phyloP scores from a whole-genome alignment of 176 grass and related monocot genomes.

The Phoenix roebelenii region DNA sequence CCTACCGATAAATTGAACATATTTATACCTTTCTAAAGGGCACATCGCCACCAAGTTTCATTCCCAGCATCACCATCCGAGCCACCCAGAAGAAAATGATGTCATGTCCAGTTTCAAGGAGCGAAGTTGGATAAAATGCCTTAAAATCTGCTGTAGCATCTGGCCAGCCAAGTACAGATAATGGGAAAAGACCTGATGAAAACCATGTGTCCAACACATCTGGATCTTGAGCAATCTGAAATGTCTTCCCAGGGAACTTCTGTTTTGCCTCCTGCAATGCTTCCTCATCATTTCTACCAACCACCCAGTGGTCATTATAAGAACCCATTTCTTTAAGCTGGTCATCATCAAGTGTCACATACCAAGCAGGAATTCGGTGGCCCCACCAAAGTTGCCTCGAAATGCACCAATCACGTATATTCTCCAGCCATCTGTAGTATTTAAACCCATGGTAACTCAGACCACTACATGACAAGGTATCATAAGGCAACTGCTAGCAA shows the following conservation, averaged over 20 bases:
- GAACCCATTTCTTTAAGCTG: conserved; percentile 45
- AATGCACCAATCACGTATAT: conserved; percentile 92
- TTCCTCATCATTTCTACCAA: conserved; percentile 68
- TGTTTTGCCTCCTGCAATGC: conserved; percentile 49
- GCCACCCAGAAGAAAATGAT: conserved; percentile 95
- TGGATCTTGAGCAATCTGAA: conserved; percentile 62
- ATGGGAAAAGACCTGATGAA: conserved; percentile 77
- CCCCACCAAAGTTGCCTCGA: conserved; percentile 98
- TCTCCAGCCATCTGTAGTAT: conserved; percentile 69
- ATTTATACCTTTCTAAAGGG: conserved; percentile 74
- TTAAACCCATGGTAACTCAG: conserved; percentile 3
- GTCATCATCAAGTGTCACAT: conserved; percentile 68
- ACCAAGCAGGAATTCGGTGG: conserved; percentile 76
- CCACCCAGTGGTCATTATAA: conserved; percentile 69
- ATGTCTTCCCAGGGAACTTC: conserved; percentile 54
- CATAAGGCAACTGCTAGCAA: no score
- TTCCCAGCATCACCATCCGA: conserved; percentile 89
- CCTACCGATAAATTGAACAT: neutral
- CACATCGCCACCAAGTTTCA: conserved; percentile 73
- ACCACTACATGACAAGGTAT: neutral
- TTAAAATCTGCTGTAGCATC: conserved; percentile 57
- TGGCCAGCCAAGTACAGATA: conserved; percentile 83
- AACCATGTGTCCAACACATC: conserved; percentile 97
- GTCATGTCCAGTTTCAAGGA: conserved; percentile 83
- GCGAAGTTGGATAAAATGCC: conserved; percentile 75